Conservation (phyloP, 441 rosid genomes). For the Croton setiger region DNA sequence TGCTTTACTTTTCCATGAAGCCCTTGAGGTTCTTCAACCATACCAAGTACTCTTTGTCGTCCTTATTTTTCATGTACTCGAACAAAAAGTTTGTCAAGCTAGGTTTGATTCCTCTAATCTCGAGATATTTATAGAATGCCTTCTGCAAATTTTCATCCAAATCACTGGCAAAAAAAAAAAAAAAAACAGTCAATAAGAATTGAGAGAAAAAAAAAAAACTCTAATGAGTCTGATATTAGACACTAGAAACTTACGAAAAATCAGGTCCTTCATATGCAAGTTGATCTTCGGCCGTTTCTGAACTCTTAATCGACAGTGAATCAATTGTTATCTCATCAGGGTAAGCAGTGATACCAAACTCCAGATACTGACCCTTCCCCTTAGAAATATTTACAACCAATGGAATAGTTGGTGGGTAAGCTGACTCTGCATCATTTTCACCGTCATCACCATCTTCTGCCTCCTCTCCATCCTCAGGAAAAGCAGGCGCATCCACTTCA, state of each 20-base stretch:
- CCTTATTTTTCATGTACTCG: slow-evolving; percentile 55
- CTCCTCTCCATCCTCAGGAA: slow-evolving; percentile 15
- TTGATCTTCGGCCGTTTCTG: slow-evolving; percentile 32
- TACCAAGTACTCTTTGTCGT: slow-evolving; percentile 51
- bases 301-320: slow-evolving; percentile 45
- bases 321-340: slow-evolving; percentile 56
- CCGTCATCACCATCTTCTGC: slow-evolving; percentile 18
- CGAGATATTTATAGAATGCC: slow-evolving; percentile 68
- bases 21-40: slow-evolving; percentile 65
- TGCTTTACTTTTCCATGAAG: slow-evolving; percentile 39
- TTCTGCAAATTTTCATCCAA: slow-evolving; percentile 81
- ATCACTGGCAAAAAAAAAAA: slow-evolving; percentile 37
- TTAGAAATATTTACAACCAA: slow-evolving; percentile 55
- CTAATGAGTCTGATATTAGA: not conserved
- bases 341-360: slow-evolving; percentile 56
- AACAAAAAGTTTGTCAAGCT: slow-evolving; percentile 54
- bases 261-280: slow-evolving; percentile 76
- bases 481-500: slow-evolving; percentile 46
- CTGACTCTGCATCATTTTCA: slow-evolving; percentile 18
- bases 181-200: slow-evolving; percentile 7
- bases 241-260: slow-evolving; percentile 43
- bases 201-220: slow-evolving; percentile 3
- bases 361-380: slow-evolving; percentile 39
- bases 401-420: slow-evolving; percentile 29
- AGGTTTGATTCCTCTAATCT: slow-evolving; percentile 73